A percentile compares a stretch with the other conserved stretches of the same genome.
Evolutionary conservation across 2,329 filamentous ascomycete genomes (phyloP).

Genomic region (Polytolypa hystricis): DNA sequence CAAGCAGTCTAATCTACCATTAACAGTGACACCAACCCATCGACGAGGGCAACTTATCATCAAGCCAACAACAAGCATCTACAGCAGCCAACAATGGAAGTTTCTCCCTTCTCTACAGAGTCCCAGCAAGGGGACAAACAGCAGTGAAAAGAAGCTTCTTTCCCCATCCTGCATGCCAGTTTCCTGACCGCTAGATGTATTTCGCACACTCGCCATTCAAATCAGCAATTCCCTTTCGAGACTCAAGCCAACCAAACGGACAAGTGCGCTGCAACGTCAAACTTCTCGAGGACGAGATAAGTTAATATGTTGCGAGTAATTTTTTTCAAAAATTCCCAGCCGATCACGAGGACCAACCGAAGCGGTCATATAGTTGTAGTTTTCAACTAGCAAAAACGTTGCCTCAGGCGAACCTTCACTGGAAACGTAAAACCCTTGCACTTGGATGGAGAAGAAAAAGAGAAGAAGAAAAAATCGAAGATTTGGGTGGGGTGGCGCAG

Average conservation of each 20-base stretch:
- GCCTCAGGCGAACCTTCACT: slow-evolving; percentile 77
- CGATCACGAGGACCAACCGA: slow-evolving; percentile 55
- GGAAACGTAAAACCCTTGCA: slow-evolving; percentile 67
- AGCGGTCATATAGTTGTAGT: slow-evolving; percentile 66
- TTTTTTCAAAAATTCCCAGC: slow-evolving; percentile 63
- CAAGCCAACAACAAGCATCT: too few species aligned
- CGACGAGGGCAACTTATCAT: too few species aligned
- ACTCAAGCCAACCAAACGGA: too few species aligned
- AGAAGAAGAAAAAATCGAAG: slow-evolving; percentile 5
- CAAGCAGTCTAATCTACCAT: too few species aligned
- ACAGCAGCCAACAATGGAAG: not conserved
- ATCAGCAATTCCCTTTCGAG: too few species aligned
- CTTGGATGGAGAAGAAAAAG: slow-evolving; percentile 43
- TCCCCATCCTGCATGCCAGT: not conserved
- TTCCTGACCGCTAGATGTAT: too few species aligned
- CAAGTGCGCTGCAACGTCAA: too few species aligned
- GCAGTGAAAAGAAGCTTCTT: slow-evolving; percentile 12
- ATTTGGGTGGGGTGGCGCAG: slow-evolving; percentile 3
- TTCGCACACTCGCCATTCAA: too few species aligned
- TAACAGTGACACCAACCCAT: too few species aligned
- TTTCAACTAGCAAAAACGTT: slow-evolving; percentile 80
- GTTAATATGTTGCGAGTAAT: not conserved
- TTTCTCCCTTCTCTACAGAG: slow-evolving; percentile 11
- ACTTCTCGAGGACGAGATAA: not conserved
- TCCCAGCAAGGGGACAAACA: slow-evolving; percentile 11